Base-by-base conservation (phyloP, 1,284 basidiomycete species). In the Cerioporus squamosus region DNA sequence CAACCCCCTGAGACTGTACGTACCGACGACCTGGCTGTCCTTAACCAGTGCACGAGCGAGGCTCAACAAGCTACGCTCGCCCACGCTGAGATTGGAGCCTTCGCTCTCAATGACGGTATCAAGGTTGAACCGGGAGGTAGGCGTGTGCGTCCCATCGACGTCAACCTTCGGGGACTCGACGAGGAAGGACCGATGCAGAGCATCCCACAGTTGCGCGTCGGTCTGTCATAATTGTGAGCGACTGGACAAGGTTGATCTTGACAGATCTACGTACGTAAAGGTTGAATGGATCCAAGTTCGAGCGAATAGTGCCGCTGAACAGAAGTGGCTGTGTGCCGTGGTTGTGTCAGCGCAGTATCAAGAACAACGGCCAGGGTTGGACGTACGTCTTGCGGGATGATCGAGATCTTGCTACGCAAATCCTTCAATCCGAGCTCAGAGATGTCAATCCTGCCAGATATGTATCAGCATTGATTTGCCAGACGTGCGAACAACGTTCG, bases 21-120 rank as follows among this genome's bases (percentile, higher is more conserved):
- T 53, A 81, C 84, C 68, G 22, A 73, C 71, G 18, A 73, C 70
- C 58, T 70, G 71, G 57, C 70, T 71, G 40, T 73, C 70, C 55
- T 73, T 73, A 15, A 72, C 71, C n/a, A 73, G 55, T 2, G 71
- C 71, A 5, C 71, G 67, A 10, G 71, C 71, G 2, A 73, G 62
- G 54, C 71, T 73, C 23, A 73, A 63, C 31, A 73, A 46, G 51
- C 71, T 73, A 15, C 71, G 66, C 75, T 88, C 85, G 31, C 89
- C 88, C 39, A 90, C 87, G 49, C 86, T 89, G 55, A 97, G 69
- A 70, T 97, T 97, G 22, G 78, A 79, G 24, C 95, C 95, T 70
- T 97, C 95, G 60, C 91, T 90, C 61, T 95, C 93, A 59, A 97
- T 85, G 2, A 84, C 74, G 33, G 84, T 90, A 69, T 97, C 94